These are phyloP conservation scores for Rosa multiflora DNA, from an alignment of 306 rosid species.

Conservation along the genomic window DNA sequence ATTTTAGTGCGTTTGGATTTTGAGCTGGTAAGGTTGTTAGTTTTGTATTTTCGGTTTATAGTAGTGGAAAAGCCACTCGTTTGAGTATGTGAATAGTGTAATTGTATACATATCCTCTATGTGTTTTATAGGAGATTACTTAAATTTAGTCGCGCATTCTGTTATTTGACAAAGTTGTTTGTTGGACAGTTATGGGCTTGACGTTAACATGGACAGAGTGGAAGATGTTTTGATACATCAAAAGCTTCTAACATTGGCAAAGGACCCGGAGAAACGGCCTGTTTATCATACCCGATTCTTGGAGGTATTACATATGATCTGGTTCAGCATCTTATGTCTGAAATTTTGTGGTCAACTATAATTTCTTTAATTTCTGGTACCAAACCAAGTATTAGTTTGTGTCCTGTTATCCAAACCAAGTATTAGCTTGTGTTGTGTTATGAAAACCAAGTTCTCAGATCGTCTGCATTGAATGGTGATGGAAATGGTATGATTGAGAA, in stretches of 20 bases:
- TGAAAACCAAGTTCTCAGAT: background rate
- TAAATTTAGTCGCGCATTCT: background rate
- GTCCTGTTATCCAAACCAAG: background rate
- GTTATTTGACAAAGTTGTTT: conserved; percentile 21
- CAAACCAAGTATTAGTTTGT: conserved; percentile 12
- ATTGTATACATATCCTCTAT: background rate
- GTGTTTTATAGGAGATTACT: background rate
- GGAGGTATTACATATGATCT: conserved; percentile 56
- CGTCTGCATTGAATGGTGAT: background rate
- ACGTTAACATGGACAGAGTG: conserved; percentile 89
- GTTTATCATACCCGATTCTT: conserved; percentile 79
- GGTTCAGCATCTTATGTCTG: conserved; percentile 2
- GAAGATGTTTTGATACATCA: conserved; percentile 92
- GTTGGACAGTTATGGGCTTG: conserved; percentile 82
- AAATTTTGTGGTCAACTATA: background rate
- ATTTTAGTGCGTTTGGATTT: background rate
- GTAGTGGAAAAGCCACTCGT: background rate
- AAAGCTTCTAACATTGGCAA: conserved; percentile 79
- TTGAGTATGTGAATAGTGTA: background rate
- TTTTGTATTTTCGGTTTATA: background rate
- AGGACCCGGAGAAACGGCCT: conserved; percentile 90
- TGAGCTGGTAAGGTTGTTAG: background rate
- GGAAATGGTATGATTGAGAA: background rate
- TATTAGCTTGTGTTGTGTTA: background rate
- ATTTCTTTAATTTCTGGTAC: conserved; percentile 1